Conservation (phyloP, 495 filamentous ascomycete species). For the Cetradonia linearis region DNA sequence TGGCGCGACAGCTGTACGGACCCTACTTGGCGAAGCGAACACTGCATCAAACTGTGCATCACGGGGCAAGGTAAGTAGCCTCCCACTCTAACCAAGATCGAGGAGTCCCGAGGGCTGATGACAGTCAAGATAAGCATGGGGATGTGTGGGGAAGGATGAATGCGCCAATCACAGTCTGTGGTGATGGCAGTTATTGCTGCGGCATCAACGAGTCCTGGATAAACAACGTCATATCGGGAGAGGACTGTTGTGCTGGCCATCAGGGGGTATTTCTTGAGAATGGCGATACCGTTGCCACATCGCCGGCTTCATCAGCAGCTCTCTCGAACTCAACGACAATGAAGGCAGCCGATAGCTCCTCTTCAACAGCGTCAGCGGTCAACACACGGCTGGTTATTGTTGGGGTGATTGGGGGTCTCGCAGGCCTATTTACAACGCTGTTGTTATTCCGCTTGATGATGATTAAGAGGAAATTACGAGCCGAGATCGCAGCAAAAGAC, state of each 20-base stretch:
- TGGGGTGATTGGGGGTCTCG: neutral
- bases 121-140: neutral
- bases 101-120: no score
- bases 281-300: neutral
- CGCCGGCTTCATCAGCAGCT: neutral
- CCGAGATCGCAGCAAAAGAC: neutral
- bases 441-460: neutral
- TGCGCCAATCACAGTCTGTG: neutral
- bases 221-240: neutral
- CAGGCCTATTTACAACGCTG: neutral
- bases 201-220: neutral
- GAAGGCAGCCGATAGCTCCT: neutral
- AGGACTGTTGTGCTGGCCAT: neutral
- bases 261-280: neutral
- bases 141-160: neutral
- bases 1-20: neutral
- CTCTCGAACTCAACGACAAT: no score
- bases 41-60: neutral
- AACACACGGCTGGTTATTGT: neutral
- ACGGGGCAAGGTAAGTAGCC: neutral
- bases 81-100: no score
- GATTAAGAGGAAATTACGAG: neutral
- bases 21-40: neutral
- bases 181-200: neutral
- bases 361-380: neutral